Conservation (phyloP, 2,329 filamentous ascomycete genomes). For the Microthyrium microscopicum region DNA sequence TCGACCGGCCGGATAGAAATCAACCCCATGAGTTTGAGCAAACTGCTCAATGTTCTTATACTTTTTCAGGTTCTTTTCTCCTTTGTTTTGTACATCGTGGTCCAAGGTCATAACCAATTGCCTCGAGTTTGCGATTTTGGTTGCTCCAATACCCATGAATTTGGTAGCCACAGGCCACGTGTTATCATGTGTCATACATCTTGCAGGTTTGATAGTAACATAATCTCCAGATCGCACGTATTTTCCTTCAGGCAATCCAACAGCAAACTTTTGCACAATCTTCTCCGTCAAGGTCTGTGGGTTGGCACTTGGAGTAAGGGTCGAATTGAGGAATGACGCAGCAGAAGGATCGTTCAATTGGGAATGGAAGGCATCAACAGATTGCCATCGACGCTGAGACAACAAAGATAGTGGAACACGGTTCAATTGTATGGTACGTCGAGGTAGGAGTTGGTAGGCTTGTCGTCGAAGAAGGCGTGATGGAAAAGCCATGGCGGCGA, state of each 20-base stretch:
- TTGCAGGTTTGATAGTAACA: slow-evolving; percentile 54
- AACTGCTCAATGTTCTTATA: slow-evolving; percentile 71
- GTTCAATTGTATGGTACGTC: too few relatives aligned
- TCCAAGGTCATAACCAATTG: slow-evolving; percentile 77
- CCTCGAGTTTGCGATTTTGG: slow-evolving; percentile 49
- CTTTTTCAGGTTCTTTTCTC: slow-evolving; percentile 62
- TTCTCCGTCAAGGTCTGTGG: slow-evolving; percentile 83
- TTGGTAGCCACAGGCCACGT: slow-evolving; percentile 60
- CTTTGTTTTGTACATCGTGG: slow-evolving; percentile 78
- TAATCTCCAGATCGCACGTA: slow-evolving; percentile 68
- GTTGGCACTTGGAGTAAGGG: slow-evolving; percentile 16
- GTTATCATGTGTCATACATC: slow-evolving; percentile 80
- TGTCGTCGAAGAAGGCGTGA: too few relatives aligned
- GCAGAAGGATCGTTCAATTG: slow-evolving; percentile 43
- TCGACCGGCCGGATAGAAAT: slow-evolving; percentile 57
- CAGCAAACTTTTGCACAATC: slow-evolving; percentile 68
- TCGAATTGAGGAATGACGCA: slow-evolving; percentile 57
- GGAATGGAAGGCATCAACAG: slow-evolving; percentile 40
- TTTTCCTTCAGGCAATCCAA: slow-evolving; percentile 62
- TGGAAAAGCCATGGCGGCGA: too few relatives aligned
- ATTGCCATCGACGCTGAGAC: background rate
- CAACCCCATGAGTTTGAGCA: slow-evolving; percentile 57
- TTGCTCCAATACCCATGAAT: slow-evolving; percentile 69
- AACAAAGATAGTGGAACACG: too few relatives aligned
- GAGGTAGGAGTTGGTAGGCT: too few relatives aligned